These are phyloP conservation scores for Sugiyamaella valdiviana DNA, from an alignment of 805 yeast species.

Conservation along the genomic window DNA sequence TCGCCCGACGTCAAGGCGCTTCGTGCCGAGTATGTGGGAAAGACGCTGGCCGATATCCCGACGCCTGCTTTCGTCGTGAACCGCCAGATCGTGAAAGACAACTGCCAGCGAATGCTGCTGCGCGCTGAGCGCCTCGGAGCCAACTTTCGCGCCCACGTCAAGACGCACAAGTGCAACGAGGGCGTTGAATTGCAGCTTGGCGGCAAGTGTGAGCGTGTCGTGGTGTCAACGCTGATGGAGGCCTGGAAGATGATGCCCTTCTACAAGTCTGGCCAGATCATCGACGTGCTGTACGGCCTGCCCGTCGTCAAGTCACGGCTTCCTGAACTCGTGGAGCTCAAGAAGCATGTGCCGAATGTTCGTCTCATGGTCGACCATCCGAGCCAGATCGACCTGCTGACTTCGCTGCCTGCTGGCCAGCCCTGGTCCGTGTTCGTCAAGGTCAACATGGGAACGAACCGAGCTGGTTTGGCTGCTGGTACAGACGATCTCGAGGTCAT, in stretches of 20 bases:
- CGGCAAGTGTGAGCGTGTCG: slow-evolving; percentile 40
- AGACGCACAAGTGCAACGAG: slow-evolving; percentile 65
- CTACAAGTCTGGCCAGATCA: slow-evolving; percentile 36
- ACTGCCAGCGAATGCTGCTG: slow-evolving; percentile 46
- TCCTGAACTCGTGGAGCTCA: slow-evolving; percentile 42
- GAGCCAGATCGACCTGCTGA: slow-evolving; percentile 47
- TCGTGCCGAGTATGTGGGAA: slow-evolving; percentile 37
- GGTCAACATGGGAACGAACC: slow-evolving; percentile 61
- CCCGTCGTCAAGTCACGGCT: slow-evolving; percentile 49
- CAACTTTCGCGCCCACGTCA: slow-evolving; percentile 63
- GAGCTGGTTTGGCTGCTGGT: slow-evolving; percentile 52
- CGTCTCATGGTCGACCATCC: slow-evolving; percentile 54
- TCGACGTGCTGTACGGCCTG: slow-evolving; percentile 52
- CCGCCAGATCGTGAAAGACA: slow-evolving; percentile 35
- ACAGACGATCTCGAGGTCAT: slow-evolving; percentile 35
- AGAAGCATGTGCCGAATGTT: slow-evolving; percentile 39
- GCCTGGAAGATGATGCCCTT: slow-evolving; percentile 47
- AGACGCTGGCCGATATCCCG: slow-evolving; percentile 41
- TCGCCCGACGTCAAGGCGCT: slow-evolving; percentile 17
- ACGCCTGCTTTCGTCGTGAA: slow-evolving; percentile 57
- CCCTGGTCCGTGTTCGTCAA: slow-evolving; percentile 65
- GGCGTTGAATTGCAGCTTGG: slow-evolving; percentile 53
- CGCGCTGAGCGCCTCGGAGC: slow-evolving; percentile 38
- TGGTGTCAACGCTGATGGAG: slow-evolving; percentile 66
- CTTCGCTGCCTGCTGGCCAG: slow-evolving; percentile 27